Evolutionary conservation across 768 basidiomycete species (phyloP).

Genomic region (Pleurotus eryngii): DNA sequence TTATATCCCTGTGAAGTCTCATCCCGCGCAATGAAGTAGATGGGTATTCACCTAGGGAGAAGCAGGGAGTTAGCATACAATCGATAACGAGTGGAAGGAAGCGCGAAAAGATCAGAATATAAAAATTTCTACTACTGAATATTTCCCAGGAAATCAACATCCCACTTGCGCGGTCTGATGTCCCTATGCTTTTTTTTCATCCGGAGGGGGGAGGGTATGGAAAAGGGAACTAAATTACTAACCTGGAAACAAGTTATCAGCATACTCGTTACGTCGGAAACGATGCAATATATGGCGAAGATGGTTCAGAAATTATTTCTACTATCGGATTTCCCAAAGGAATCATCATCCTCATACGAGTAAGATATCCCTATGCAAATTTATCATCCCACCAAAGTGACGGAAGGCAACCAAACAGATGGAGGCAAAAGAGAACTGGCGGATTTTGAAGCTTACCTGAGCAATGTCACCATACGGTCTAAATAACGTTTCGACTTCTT

Average conservation of each 20-base stretch:
- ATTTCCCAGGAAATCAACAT: constrained; percentile 60
- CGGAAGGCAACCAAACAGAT: constrained; percentile 3
- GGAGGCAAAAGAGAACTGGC: constrained; percentile 6
- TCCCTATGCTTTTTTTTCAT: constrained; percentile 58
- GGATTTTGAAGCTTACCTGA: constrained; percentile 54
- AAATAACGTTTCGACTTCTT: constrained; percentile 67
- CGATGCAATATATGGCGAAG: background rate
- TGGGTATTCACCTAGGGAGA: constrained; percentile 26
- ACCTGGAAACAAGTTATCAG: constrained; percentile 14
- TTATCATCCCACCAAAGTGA: constrained; percentile 11
- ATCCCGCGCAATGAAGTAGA: constrained; percentile 18
- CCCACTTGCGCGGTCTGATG: constrained; percentile 52
- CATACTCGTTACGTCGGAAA: background rate
- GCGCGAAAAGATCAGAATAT: constrained; percentile 28
- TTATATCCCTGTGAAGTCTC: constrained; percentile 30
- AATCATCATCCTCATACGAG: constrained; percentile 33
- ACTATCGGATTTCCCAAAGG: constrained; percentile 51
- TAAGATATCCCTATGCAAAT: constrained; percentile 17
- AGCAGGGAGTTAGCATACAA: constrained; percentile 2
- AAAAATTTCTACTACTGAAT: constrained; percentile 59
- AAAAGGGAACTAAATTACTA: background rate
- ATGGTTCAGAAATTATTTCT: constrained; percentile 45
- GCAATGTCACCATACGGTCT: constrained; percentile 64
- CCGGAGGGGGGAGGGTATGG: constrained; percentile 20
- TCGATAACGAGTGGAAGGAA: constrained; percentile 8